Base-by-base conservation (phyloP, 805 yeast genomes). In the Brettanomyces nanus region DNA sequence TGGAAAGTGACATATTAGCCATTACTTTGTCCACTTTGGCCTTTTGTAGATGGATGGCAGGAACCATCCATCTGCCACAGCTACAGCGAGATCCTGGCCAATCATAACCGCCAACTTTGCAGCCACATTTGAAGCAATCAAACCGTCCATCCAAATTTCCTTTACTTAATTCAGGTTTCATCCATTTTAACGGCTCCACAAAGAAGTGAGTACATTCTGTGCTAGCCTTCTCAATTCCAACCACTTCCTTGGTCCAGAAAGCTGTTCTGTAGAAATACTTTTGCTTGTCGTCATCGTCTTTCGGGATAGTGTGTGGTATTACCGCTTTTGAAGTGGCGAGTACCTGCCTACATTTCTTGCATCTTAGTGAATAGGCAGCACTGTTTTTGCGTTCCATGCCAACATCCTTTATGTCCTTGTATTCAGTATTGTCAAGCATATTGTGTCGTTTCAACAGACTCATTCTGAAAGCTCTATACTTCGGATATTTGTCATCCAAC, bases 41-140 rank as follows among this genome's bases (percentile, higher is more conserved):
- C 21, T 78, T 66, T 56, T 80, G 87, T 39, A 92, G 59, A 56
- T 84, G 85, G 42, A 92, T 71, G 1, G 95, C 94, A 0, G 98
- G 98, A 7, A 85, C 73, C 69, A 90, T 80, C 98, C 98, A 92
- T 49, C 75, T 77, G 3, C 97, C 97, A 59, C 98, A 92, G 41
- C 92, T 77, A 58, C 98, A 92, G 49, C 95, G 66, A 2, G 90
- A 77, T 0, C 98, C 98, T 51, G 80, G 84, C 98, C 98, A 92
- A 44, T 80, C 76, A 56, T 87, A 92, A 0, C 85, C 87, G 11
- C 98, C 98, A 2, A 92, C 75, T 61, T 90, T 92, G 13, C 83
- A 68, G 4, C 66, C 65, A 63, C 98, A 92, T 52, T 80, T 81
- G 2, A 92, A 92, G 58, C 98, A 92, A 9, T 62, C 57, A 31